Conservation (phyloP, 148 eudicot genomes). For the Dianthus caryophyllus region DNA sequence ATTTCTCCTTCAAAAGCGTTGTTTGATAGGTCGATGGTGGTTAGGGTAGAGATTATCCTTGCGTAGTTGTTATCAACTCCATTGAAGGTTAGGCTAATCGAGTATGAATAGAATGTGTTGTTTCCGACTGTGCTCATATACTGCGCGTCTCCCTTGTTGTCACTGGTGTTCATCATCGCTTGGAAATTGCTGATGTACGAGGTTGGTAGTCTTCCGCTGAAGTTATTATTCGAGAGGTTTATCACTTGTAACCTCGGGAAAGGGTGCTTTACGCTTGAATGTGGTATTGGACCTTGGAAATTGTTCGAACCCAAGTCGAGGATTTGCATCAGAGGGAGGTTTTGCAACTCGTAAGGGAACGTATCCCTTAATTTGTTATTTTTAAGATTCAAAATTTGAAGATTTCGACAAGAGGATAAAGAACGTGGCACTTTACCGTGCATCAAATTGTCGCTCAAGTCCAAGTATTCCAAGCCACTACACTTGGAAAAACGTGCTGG, state of each 20-base stretch:
- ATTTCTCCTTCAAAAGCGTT: constrained; percentile 32
- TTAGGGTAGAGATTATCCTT: constrained; percentile 14
- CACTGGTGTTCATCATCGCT: constrained; percentile 9
- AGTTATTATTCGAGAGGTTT: constrained; percentile 22
- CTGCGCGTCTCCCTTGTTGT: background rate
- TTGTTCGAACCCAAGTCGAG: constrained; percentile 20
- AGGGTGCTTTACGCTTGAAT: background rate
- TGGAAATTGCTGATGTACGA: constrained; percentile 10
- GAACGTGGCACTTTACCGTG: constrained; percentile 4
- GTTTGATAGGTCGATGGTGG: constrained; percentile 16
- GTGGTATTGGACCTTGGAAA: constrained; percentile 20
- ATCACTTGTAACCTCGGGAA: constrained; percentile 11
- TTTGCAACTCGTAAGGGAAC: constrained; percentile 18
- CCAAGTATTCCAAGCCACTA: background rate
- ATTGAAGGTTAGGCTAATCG: constrained; percentile 8
- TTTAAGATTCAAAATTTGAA: background rate
- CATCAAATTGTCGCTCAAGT: constrained; percentile 5
- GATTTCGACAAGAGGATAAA: constrained; percentile 3
- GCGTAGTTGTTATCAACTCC: background rate
- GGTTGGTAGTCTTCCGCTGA: constrained; percentile 14
- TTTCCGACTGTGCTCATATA: background rate
- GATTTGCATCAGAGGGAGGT: background rate
- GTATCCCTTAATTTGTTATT: constrained; percentile 7
- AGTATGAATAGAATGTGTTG: background rate
- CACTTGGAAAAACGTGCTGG: constrained; percentile 7